Base-by-base conservation (phyloP, 2,329 filamentous ascomycete species). In the Monosporascus sp. region DNA sequence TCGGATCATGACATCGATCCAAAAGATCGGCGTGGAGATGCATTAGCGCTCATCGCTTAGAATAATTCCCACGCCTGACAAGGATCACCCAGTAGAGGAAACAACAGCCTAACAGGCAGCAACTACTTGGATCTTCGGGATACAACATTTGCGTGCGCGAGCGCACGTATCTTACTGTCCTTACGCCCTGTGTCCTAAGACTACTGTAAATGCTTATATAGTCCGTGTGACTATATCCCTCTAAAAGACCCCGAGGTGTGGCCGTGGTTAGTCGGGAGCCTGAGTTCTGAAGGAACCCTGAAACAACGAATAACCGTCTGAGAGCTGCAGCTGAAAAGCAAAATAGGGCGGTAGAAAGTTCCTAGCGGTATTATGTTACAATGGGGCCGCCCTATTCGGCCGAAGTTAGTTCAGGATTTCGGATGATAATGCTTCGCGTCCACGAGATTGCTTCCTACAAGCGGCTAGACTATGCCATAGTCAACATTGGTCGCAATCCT, bases 21-120 rank as follows among this genome's bases (percentile, higher is more conserved):
- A 55, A 55, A 59, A 25, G 63, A 65, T 65, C 63, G 63, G 56
- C 61, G 48, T 56, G 52, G 55, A 54, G 54, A 58, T 57, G 57
- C 63, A 62, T 63, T 65, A 65, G 63, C 56, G 59, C 50, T 39
- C 55, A 54, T 66, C 64, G 64, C 64, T 66, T 66, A 59, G 54
- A 56, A 54, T 53, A 52, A 58, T 54, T 56, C 59, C 57, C 55
- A 59, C 54, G 54, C n/a, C 56, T 57, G 56, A 60, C 58, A 56
- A 50, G 58, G 56, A 53, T 57, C 52, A 53, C 51, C 43, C 56
- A 56, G 53, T 55, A 49, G 52, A 51, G 31, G 31, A 35, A 35
- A 5, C 25, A 35, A 14, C 31, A 35, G 31, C 31, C 31, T 35
- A 3, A 31, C 27, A 5, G 5, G 31, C 11, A 35, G 4, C 31